These are phyloP conservation scores for Dendrobium chrysotoxum DNA, from an alignment of 106 monocot genomes.

Conservation along the genomic window DNA sequence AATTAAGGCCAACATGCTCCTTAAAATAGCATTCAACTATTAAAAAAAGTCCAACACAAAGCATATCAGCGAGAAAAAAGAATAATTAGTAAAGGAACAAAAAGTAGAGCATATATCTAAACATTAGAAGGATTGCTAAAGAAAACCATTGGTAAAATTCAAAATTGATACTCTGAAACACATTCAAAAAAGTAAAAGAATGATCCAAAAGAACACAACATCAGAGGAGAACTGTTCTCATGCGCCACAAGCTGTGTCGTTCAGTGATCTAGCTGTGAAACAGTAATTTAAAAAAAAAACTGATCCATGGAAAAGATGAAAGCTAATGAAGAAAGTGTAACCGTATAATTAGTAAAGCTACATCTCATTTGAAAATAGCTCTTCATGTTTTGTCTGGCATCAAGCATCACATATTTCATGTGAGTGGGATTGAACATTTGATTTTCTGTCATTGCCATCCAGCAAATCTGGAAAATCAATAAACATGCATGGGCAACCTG, in stretches of 20 bases:
- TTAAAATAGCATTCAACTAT: not conserved
- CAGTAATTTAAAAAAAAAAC: not conserved
- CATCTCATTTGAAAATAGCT: too few relatives aligned
- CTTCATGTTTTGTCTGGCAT: not conserved
- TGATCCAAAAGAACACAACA: too few relatives aligned
- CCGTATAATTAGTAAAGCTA: too few relatives aligned
- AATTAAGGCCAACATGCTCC: not conserved
- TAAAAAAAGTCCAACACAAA: not conserved
- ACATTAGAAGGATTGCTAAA: not conserved
- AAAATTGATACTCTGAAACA: too few relatives aligned
- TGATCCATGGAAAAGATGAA: not conserved
- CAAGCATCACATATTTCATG: not conserved
- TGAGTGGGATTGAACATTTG: not conserved
- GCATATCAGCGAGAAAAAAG: not conserved
- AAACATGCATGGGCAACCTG: too few relatives aligned
- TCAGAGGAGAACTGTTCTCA: not conserved
- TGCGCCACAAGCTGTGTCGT: not conserved
- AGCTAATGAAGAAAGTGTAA: too few relatives aligned
- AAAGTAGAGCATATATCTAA: not conserved
- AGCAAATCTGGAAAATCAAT: not conserved
- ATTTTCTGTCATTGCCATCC: not conserved
- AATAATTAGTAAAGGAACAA: not conserved
- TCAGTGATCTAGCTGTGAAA: not conserved
- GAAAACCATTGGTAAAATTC: not conserved
- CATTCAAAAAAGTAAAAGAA: too few relatives aligned